These are phyloP conservation scores for Petunia hybrid DNA, from an alignment of 305 asterid species.

Conservation along the genomic window DNA sequence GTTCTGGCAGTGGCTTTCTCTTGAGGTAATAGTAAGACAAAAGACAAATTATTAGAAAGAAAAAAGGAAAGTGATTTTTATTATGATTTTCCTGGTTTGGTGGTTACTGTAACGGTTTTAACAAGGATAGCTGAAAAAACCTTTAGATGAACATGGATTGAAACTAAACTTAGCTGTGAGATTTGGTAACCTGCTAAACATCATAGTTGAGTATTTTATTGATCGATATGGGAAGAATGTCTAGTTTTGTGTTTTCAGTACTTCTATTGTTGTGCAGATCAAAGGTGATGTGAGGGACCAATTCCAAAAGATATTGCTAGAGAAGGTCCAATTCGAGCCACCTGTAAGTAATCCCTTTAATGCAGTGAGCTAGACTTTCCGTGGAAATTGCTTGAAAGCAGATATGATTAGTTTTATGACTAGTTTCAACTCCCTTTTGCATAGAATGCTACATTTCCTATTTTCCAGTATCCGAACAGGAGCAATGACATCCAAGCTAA, in stretches of 20 bases:
- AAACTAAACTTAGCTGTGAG: background rate
- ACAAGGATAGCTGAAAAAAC: background rate
- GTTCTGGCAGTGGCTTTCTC: slow-evolving; percentile 14
- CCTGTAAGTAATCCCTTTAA: slow-evolving; percentile 57
- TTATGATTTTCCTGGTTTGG: slow-evolving; percentile 1
- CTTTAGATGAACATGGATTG: background rate
- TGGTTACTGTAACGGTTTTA: background rate
- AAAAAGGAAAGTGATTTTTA: slow-evolving; percentile 13
- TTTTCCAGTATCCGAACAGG: background rate
- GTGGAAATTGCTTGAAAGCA: slow-evolving; percentile 17
- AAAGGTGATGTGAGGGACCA: slow-evolving; percentile 53
- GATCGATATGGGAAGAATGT: background rate
- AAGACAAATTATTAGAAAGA: background rate
- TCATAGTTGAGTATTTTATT: background rate
- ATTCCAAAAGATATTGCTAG: slow-evolving; percentile 52
- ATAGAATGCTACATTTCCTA: slow-evolving; percentile 5
- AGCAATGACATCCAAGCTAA: background rate
- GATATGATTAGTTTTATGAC: slow-evolving; percentile 1
- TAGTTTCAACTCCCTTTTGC: slow-evolving; percentile 19
- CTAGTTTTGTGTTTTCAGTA: background rate
- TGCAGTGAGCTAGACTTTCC: slow-evolving; percentile 4
- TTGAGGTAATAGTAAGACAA: slow-evolving; percentile 1
- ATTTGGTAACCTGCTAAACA: background rate
- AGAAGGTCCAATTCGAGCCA: slow-evolving; percentile 59
- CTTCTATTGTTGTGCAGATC: slow-evolving; percentile 52